phyloP scores from a whole-genome alignment of 805 yeast species.

The Saccharomycopsis microspora region DNA sequence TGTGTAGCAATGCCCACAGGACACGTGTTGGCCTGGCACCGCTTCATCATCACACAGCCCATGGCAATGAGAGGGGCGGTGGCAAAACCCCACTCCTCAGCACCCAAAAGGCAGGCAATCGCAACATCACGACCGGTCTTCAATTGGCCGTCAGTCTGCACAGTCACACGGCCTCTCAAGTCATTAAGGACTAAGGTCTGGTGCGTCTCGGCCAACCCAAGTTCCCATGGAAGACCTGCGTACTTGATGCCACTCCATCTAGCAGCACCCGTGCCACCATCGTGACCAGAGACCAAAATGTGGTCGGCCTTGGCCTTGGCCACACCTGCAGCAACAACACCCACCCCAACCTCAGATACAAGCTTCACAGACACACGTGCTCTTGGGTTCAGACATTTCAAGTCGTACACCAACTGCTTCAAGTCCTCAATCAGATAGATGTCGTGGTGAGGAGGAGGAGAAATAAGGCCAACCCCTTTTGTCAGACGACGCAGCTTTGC shows the following conservation, averaged over 20 bases:
- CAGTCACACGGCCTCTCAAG: slow-evolving; percentile 87
- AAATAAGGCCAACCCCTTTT: slow-evolving; percentile 90
- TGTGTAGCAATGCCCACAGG: slow-evolving; percentile 99
- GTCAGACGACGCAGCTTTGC: slow-evolving; percentile 96
- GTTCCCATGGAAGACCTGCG: slow-evolving; percentile 98
- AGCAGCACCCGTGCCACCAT: slow-evolving; percentile 99
- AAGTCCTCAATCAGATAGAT: slow-evolving; percentile 96
- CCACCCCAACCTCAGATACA: slow-evolving; percentile 98
- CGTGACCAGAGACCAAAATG: slow-evolving; percentile 91
- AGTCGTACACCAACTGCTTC: slow-evolving; percentile 91
- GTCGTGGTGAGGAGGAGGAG: slow-evolving; percentile 99
- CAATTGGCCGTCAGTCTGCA: slow-evolving; percentile 97
- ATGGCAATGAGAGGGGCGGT: slow-evolving; percentile 93
- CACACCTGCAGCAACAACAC: slow-evolving; percentile 98
- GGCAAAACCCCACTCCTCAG: slow-evolving; percentile 98
- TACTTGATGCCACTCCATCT: slow-evolving; percentile 94
- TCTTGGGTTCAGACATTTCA: slow-evolving; percentile 94
- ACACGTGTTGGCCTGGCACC: slow-evolving; percentile 87
- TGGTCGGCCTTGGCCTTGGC: slow-evolving; percentile 99
- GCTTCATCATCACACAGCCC: slow-evolving; percentile 97
- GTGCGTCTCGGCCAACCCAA: slow-evolving; percentile 96
- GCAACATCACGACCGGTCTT: slow-evolving; percentile 97
- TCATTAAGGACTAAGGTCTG: slow-evolving; percentile 94
- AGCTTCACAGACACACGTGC: slow-evolving; percentile 94
- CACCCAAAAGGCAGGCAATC: slow-evolving; percentile 90